Evolutionary conservation across 1,139 yeast genomes (phyloP), one percentile per base, ranked within the genome.

Genomic region (Citeromyces siamensis): DNA sequence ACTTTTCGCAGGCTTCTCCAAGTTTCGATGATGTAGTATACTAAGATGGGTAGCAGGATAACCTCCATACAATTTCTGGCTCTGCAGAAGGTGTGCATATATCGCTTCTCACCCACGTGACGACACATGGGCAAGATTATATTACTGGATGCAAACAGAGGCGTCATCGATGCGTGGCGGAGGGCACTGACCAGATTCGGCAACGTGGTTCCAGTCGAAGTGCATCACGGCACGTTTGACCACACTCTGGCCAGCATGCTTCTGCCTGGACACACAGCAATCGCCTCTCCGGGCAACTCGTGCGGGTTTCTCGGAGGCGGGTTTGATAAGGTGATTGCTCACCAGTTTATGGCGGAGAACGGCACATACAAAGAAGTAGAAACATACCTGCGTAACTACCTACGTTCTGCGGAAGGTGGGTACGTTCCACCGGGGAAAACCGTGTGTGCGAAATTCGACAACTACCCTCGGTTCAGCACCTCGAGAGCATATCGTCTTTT

Each of bases 251-350:
- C 23, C 13, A 19, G 4, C 27, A 13, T 12, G 28, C 17, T 18
- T 10, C 9, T 6, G n/a, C 4, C 12, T 39, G 41, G 2, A 35
- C 33, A 8, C 17, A 44, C 52, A 5, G 50, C 58, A 2, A 54
- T 71, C 16, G 64, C 71, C 1, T 68, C 75, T 1, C 76, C 77
- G 0, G 75, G 75, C 1, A 71, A 71, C 43, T 66, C 73, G 2
- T 55, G 62, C 37, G 76, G 75, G 2, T 59, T 53, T 35, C 51
- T 71, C 44, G 68, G 68, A 4, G 77, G 76, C 3, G 75, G 76
- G 1, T 64, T 70, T 44, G 76, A 71, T 48, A 45, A 56, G 22
- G 66, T 62, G 0, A 44, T 70, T 16, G 58, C 63, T 10, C 40
- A 50, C 6, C 55, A 56, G 39, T 65, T 60, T 43, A 54, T 58